phyloP scores from a whole-genome alignment of 495 filamentous ascomycete species.

The Trypethelium eluteriae region DNA sequence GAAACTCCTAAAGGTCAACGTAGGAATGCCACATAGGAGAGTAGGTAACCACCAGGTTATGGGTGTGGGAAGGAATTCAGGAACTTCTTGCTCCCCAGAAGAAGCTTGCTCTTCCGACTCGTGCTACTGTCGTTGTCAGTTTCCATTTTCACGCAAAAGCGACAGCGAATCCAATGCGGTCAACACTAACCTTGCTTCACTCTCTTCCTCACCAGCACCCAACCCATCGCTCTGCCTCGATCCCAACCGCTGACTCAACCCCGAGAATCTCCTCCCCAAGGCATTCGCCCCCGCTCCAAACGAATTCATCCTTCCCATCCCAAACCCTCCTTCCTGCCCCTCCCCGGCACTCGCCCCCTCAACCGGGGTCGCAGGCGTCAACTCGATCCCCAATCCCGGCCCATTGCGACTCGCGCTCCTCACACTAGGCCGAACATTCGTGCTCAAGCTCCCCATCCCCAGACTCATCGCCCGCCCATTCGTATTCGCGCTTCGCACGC shows the following conservation, averaged over 20 bases:
- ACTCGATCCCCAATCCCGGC: neutral
- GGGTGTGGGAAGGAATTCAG: constrained; percentile 11
- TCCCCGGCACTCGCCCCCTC: constrained; percentile 3
- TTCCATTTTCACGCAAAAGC: neutral
- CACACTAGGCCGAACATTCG: neutral
- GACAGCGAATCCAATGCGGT: neutral
- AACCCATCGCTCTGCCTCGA: constrained; percentile 13
- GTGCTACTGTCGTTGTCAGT: neutral
- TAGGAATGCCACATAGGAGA: neutral
- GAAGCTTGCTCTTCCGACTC: constrained; percentile 23
- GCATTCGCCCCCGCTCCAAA: constrained; percentile 17
- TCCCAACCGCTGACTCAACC: constrained; percentile 25
- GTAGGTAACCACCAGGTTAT: neutral
- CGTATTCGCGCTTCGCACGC: neutral
- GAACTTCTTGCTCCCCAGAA: constrained; percentile 26
- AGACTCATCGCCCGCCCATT: neutral
- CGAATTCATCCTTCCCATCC: neutral
- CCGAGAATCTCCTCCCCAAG: constrained; percentile 19
- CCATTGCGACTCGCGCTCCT: neutral
- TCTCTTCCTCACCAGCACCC: neutral
- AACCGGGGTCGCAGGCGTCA: neutral
- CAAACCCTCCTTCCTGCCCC: neutral
- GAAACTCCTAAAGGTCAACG: neutral
- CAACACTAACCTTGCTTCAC: constrained; percentile 19
- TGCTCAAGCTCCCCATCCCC: neutral